Evolutionary conservation across 2,329 filamentous ascomycete genomes (phyloP), one percentile per base, ranked within the genome.

Genomic region (Lachnellula cervina): DNA sequence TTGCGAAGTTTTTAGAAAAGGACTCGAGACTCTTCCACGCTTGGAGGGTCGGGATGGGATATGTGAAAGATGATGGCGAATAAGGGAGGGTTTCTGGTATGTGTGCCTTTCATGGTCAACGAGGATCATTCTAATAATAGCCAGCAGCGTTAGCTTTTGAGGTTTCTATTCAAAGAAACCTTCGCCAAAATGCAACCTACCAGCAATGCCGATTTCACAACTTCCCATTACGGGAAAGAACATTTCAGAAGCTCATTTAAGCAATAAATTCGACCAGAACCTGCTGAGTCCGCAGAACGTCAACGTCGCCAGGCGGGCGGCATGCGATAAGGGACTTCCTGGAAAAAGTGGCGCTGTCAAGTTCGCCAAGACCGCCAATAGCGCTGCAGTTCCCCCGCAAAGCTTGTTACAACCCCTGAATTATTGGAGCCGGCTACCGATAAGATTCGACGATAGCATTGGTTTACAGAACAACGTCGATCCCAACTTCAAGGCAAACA

Each of bases 41-140:
- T 64, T 68, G 66, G 66, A 63, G 65, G 44, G 45, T 64, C 1
- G 52, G 57, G 25, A 68, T 68, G 66, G 64, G 65, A 11, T 67
- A 59, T 57, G 54, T 25, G 37, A 62, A 58, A 21, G 58, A 51
- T 38, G 56, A 57, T 21, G 55, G 57, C 45, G 46, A 5, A 32
- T 21, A 9, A n/a, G 25, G 34, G 32, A 55, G 28, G 17, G 2
- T 13, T 32, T 32, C 9, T 51, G 38, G 47, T 44, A 44, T 44
- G 42, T 44, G 21, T 6, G 13, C 13, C 21, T 44, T 14, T 44
- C 3, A 32, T 32, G 13, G 9, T 32, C 28, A 28, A 8, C 4
- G 28, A 32, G 8, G 4, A 32, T 11, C 28, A 32, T 32, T 11
- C 8, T 32, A 32, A 32, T 32, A 32, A 32, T 3, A 13, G 28